Evolutionary conservation across 371 early-diverging fungal species (phyloP), one percentile per base, ranked within the genome.

Genomic region (Mortierella sp.): DNA sequence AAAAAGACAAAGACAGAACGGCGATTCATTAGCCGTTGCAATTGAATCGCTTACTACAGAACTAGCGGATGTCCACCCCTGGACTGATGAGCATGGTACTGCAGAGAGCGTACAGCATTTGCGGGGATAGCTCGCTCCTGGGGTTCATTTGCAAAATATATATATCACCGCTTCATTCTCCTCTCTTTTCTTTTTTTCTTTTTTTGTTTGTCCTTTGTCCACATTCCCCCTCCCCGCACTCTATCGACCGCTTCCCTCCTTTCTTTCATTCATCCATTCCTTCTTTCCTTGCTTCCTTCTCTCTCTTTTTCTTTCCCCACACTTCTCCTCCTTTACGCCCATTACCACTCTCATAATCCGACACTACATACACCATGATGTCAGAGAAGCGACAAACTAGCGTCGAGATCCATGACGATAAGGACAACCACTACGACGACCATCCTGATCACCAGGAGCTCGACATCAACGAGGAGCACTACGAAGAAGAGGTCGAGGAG

Each of bases 391-490:
- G 28, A 44, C 53, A 43, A 55, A 46, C 72, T 44, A 73, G 69
- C 71, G 72, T 77, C 50, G 69, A 72, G 43, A 72, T 78, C 71
- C 64, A 70, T 31, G 74, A 83, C 50, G 64, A 78, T 16, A 73
- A 79, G 55, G 19, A 16, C 46, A 37, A 77, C 19, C 54, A 57
- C 64, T 54, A 37, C 19, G 28, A 64, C 11, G 74, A 73, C 19
- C 61, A 64, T 48, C 54, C 26, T 9, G 21, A 53, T 14, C 55
- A 73, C 21, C 14, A 34, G 57, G 73, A 53, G 54, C 37, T 72
- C 61, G 77, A 77, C 31, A 46, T 73, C 54, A 71, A 79, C 51
- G 83, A 82, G 8, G 50, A 83, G 72, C 74, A 76, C 48, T 43
- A 73, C 3, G 44, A 34, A 53, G 73, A 53, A 4, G 26, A 67